Percentiles rank a stretch among this genome's conserved stretches.
Evolutionary conservation across 176 grass and related monocot species (phyloP).

Genomic region (Rhynchospora pubera): DNA sequence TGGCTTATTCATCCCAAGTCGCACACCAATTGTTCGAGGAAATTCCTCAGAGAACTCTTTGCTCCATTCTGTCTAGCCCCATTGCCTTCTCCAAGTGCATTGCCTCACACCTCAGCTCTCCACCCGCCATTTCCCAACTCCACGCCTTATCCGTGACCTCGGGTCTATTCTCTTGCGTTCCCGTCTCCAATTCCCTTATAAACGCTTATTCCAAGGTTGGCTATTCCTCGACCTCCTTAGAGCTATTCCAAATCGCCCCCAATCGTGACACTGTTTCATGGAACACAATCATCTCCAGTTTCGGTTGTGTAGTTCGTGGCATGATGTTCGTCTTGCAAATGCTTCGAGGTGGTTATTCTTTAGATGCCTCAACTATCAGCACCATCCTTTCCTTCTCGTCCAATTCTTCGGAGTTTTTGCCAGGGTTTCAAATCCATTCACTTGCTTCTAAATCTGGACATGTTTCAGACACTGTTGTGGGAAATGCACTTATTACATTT

Average conservation of each 20-base stretch:
- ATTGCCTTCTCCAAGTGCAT: slow-evolving; percentile 40
- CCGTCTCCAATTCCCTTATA: slow-evolving; percentile 66
- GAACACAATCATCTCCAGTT: slow-evolving; percentile 68
- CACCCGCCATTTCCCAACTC: slow-evolving; percentile 29
- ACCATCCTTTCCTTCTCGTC: slow-evolving; percentile 46
- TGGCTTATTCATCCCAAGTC: slow-evolving; percentile 20
- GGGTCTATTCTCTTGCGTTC: slow-evolving; percentile 34
- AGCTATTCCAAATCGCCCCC: slow-evolving; percentile 35
- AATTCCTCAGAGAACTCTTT: not conserved
- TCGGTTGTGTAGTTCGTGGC: slow-evolving; percentile 30
- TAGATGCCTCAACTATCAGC: slow-evolving; percentile 57
- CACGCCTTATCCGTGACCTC: slow-evolving; percentile 50
- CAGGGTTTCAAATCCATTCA: slow-evolving; percentile 53
- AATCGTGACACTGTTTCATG: slow-evolving; percentile 49
- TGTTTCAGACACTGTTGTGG: slow-evolving; percentile 38
- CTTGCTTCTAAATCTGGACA: slow-evolving; percentile 46
- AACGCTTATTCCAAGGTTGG: slow-evolving; percentile 55
- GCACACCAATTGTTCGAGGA: slow-evolving; percentile 20
- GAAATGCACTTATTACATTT: slow-evolving; percentile 62
- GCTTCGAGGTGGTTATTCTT: slow-evolving; percentile 39
- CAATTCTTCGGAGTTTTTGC: not conserved
- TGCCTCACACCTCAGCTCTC: not conserved
- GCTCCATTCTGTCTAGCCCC: slow-evolving; percentile 9
- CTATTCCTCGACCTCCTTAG: slow-evolving; percentile 22
- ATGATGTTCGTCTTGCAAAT: slow-evolving; percentile 47